Evolutionary conservation across 805 yeast species (phyloP), one percentile per base, ranked within the genome.

Genomic region (Teunomyces panamensis): DNA sequence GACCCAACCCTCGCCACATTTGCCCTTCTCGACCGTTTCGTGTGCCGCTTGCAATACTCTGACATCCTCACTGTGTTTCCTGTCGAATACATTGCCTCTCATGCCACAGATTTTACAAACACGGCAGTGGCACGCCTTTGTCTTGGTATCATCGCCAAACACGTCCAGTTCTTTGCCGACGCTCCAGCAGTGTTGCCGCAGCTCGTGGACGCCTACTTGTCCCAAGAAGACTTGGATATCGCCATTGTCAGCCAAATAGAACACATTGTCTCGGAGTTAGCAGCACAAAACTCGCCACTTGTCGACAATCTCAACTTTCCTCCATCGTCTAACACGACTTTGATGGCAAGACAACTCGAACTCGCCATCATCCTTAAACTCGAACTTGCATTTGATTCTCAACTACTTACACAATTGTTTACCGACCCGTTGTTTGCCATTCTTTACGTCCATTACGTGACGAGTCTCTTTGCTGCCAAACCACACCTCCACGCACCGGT

Each of bases 391-490:
- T 57, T 52, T 39, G 27, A 54, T 13, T 45, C 34, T 14, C 39
- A 37, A 4, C 61, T 57, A 17, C 44, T 65, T n/a, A 42, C 42
- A 8, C 11, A 24, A 1, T 13, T 49, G 11, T 49, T 44, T 9
- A 47, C 53, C 2, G 71, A 67, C 46, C 61, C 63, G 1, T 56
- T 68, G 33, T 59, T 58, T 35, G 56, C 53, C n/a, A 52, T 61
- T 7, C 48, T 64, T 32, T 45, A 60, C 9, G 50, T 66, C 9
- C 59, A 59, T 20, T 68, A 60, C 52, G 67, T 64, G 46, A 50
- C 44, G 20, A 58, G 56, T 26, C 42, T 64, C 8, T 45, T 66
- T 11, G 48, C n/a, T 2, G 26, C 44, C 9, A 20, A 36, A 5
- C 26, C 44, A 13, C 30, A 37, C 20, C 24, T 42, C 11, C 35